Base-by-base conservation (phyloP, 2,329 filamentous ascomycete species). In the Xylariaceae sp. region DNA sequence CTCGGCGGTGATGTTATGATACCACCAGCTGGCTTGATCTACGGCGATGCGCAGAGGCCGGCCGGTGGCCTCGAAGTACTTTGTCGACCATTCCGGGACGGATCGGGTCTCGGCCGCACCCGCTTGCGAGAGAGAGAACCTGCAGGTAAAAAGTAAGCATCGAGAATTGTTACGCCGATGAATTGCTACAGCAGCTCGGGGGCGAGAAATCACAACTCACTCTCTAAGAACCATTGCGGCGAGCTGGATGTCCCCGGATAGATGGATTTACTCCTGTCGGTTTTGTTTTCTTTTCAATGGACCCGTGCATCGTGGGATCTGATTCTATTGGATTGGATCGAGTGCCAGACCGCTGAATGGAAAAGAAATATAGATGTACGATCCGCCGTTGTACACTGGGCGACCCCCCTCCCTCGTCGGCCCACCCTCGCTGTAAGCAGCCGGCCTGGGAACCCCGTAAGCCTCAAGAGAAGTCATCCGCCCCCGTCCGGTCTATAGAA, bases 41-140 rank as follows among this genome's bases (percentile, higher is more conserved):
- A 66, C 44, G 4, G 62, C 63, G 54, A 65, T 63, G 29, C 64
- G 64, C 32, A 65, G 57, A 2, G 63, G 64, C 37, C 58, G 54
- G 9, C 58, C 50, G 13, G 54, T 59, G 18, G 46, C 44, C 47
- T 61, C 53, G 43, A 61, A 64, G 39, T 61, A 56, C 26, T 64
- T 58, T 21, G 63, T 60, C 22, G 60, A 62, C 56, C 59, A 56
- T 47, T 56, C 41, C n/a, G 57, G 46, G 16, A 64, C 55, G 1
- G 57, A 58, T 12, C 57, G 48, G 30, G 49, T 51, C 45, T 60
- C 44, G 29, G 55, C 44, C 10, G 51, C 36, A 9, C 47, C 58
- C 13, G 51, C 58, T n/a, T 58, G 40, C n/a, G 48, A 50, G 18
- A 65, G 55, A 2, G 54, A 60, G 45, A 60, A 59, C 16, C 53